Evolutionary conservation across 1,284 basidiomycete species (phyloP), one percentile per base, ranked within the genome.

Genomic region (Trichosporon asahii): DNA sequence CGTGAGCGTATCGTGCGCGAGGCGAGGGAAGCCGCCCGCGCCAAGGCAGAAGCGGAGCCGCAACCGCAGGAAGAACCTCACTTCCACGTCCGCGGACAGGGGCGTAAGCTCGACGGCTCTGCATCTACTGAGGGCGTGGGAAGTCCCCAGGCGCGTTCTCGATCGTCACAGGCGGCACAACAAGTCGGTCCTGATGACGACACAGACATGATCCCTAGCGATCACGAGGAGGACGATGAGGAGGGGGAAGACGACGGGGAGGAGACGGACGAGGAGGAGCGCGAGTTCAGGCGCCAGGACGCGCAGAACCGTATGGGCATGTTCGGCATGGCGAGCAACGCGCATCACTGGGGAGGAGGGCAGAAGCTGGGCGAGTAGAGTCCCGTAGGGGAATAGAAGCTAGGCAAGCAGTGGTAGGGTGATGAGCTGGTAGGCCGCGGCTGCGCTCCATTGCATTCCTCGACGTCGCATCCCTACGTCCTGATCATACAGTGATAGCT

Each of bases 1-100:
- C 64, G 81, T 2, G 80, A 83, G 66, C 74, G 73, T 11, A 21
- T 72, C 2, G 75, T 29, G 2, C 67, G 80, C 18, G 75, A 74
- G 49, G 73, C 73, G 0, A 72, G 71, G 27, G 76, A 73, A 6
- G 70, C 44, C 5, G 71, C 70, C 6, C 61, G 69, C 11, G 68
- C 49, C 9, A 64, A 53, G 44, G 65, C 33, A 7, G 69, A 68
- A 21, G 64, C 33, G 11, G 69, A 66, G 21, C 40, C 31, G 15
- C 44, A 25, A 23, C 25, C 25, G 15, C n/a, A 29, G 44, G 60
- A 44, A 8, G n/a, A 55, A n/a, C 60, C 57, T 3, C 57, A 61
- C 2, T 61, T 61, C 57, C 27, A 33, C 18, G 57, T 61, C 11
- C 57, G 57, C 29, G 57, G 57, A 14, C 27, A 61, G n/a, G 57